A percentile compares a stretch with the other conserved stretches of the same genome.
Conservation (phyloP, 768 basidiomycete species). For the Kwoniella heveanensis region DNA sequence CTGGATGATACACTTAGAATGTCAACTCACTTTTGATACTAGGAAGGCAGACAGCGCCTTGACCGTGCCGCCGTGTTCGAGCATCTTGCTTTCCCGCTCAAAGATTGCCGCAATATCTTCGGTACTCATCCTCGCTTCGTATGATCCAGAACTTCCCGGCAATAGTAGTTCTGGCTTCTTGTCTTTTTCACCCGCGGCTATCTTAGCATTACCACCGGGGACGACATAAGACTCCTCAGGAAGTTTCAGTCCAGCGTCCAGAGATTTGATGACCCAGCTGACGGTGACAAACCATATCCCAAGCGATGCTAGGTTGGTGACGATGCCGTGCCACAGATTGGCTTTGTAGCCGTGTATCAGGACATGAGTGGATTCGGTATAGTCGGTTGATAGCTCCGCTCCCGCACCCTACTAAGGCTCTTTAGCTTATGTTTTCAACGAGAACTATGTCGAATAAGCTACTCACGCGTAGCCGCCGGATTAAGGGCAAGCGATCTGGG, state of each 20-base stretch:
- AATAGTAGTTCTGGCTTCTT: background rate
- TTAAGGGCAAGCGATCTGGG: constrained; percentile 17
- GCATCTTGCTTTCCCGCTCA: constrained; percentile 5
- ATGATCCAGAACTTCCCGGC: background rate
- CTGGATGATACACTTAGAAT: too few species aligned
- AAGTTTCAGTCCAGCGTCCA: constrained; percentile 13
- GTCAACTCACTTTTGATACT: constrained; percentile 4
- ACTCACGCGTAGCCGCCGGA: constrained; percentile 22
- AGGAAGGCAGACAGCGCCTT: constrained; percentile 6
- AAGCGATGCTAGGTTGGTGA: constrained; percentile 7
- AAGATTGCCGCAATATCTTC: constrained; percentile 16
- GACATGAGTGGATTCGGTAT: constrained; percentile 33
- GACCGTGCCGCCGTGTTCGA: constrained; percentile 2
- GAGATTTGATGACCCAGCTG: constrained; percentile 17
- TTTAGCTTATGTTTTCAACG: background rate
- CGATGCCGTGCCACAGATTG: constrained; percentile 23
- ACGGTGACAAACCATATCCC: constrained; percentile 31
- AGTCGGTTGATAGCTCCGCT: constrained; percentile 19
- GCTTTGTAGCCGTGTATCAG: constrained; percentile 28
- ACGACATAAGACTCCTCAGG: constrained; percentile 20
- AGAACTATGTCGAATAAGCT: background rate
- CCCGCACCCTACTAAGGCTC: constrained; percentile 11
- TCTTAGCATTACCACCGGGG: constrained; percentile 1
- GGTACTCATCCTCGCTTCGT: background rate
- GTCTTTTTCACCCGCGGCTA: background rate